Evolutionary conservation across 495 filamentous ascomycete genomes (phyloP).

Genomic region (Aspergillus ostianus): DNA sequence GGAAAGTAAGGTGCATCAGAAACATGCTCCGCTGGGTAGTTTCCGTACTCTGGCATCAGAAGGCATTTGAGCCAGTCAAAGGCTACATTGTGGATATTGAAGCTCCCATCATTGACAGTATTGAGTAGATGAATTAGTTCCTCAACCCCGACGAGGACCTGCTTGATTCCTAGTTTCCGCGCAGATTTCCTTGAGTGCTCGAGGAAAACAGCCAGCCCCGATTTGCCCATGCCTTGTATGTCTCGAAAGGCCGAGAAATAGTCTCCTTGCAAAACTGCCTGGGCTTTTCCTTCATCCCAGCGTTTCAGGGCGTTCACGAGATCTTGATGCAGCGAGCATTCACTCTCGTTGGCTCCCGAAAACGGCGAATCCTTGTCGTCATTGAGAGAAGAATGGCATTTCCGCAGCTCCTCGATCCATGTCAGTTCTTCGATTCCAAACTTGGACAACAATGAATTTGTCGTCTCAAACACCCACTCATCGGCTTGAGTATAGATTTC

Average conservation of each 20-base stretch:
- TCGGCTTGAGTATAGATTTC: conserved; percentile 68
- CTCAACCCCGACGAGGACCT: conserved; percentile 54
- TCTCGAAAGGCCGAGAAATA: conserved; percentile 48
- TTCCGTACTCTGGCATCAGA: conserved; percentile 41
- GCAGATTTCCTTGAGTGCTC: conserved; percentile 69
- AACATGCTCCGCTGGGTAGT: conserved; percentile 15
- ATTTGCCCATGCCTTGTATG: conserved; percentile 46
- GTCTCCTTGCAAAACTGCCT: conserved; percentile 54
- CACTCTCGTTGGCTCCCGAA: conserved; percentile 16
- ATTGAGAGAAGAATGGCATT: conserved; percentile 17
- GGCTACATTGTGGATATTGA: conserved; percentile 59
- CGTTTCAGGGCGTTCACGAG: conserved; percentile 50
- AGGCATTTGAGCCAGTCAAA: conserved; percentile 66
- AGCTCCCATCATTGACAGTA: conserved; percentile 52
- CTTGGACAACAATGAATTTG: conserved; percentile 64
- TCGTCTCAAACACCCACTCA: conserved; percentile 69
- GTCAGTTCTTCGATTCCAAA: conserved; percentile 58
- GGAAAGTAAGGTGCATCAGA: conserved; percentile 24
- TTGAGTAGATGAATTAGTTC: conserved; percentile 56
- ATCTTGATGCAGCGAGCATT: conserved; percentile 46
- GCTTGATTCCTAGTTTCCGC: conserved; percentile 48
- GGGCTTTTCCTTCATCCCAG: conserved; percentile 62
- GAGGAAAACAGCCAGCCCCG: conserved; percentile 71
- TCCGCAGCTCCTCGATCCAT: conserved; percentile 39
- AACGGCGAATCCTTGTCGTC: conserved; percentile 21